Evolutionary conservation across 1,284 basidiomycete species (phyloP), one percentile per base, ranked within the genome.

Genomic region (Cutaneotrichosporon dermatis): DNA sequence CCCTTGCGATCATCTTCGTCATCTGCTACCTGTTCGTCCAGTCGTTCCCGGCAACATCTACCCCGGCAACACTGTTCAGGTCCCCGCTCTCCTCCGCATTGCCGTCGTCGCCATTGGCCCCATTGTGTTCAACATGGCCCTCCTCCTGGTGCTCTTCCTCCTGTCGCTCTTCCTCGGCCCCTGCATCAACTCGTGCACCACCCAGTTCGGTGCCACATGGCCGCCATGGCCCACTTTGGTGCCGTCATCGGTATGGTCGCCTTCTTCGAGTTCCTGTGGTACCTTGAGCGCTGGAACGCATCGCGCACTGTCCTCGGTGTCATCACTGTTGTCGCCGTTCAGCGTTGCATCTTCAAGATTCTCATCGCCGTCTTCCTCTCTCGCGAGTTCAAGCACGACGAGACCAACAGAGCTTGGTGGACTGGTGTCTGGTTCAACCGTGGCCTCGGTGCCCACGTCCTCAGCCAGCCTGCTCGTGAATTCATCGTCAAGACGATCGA

Each of bases 341-440:
- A 97, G 76, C 86, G 93, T 60, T 89, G 89, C 34, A 80, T 96
- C 66, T 88, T 92, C 84, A 97, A 97, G 81, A 83, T 92, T 59
- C 81, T 95, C 64, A 96, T 97, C 69, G 82, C 92, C 1, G 87
- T 94, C 57, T 91, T 94, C 84, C 81, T 97, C 45, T 89, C 91
- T 39, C 87, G 93, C 66, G 93, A 97, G 79, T 94, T 95, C 84
- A 96, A 96, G 80, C 91, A 95, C 72, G 93, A 97, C 75, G 92
- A 96, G 81, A 93, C 91, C 16, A 97, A 96, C 80, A 84, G 92
- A 39, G 92, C 92, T 8, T 97, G 92, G 92, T 97, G 93, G 93
- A 94, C 92, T 62, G 72, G 93, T 72, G 86, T 90, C 67, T 96
- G 92, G 92, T 94, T 93, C 76, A 92, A 92, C 57, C 88, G 92